Percentiles rank a stretch among this genome's conserved stretches.
These are phyloP conservation scores for Aspergillus olivimuriae DNA, from an alignment of 495 filamentous ascomycete species.

Conservation along the genomic window DNA sequence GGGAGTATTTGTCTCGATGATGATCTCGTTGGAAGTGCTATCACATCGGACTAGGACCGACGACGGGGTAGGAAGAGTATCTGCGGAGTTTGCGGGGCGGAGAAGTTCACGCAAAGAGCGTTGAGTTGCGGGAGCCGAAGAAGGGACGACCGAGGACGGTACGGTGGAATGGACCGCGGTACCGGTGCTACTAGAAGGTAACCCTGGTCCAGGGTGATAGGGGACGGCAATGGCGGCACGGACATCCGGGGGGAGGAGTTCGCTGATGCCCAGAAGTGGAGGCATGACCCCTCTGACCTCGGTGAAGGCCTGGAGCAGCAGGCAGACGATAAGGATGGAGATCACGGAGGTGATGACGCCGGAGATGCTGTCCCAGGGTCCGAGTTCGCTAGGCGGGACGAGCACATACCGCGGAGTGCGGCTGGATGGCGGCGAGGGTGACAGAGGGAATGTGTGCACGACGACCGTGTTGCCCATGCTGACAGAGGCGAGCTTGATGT, in stretches of 20 bases:
- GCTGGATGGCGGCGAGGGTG: constrained; percentile 42
- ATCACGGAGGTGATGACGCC: constrained; percentile 45
- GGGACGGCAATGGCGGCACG: constrained; percentile 19
- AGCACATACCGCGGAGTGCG: constrained; percentile 63
- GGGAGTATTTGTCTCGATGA: constrained; percentile 2
- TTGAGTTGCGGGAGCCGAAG: neutral
- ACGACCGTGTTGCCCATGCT: constrained; percentile 80
- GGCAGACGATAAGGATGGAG: constrained; percentile 47
- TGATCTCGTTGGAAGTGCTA: constrained; percentile 2
- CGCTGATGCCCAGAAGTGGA: constrained; percentile 49
- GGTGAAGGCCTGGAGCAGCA: constrained; percentile 59
- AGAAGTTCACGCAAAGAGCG: constrained; percentile 13
- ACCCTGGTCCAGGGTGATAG: constrained; percentile 3
- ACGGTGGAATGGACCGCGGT: neutral
- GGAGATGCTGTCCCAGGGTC: constrained; percentile 39
- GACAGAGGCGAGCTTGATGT: constrained; percentile 76
- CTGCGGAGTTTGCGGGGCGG: constrained; percentile 3
- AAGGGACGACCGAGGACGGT: neutral
- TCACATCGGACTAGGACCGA: constrained; percentile 1
- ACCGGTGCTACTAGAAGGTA: neutral
- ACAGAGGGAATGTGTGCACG: constrained; percentile 76
- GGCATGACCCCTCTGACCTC: constrained; percentile 58
- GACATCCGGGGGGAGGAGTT: constrained; percentile 35
- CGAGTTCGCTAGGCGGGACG: constrained; percentile 45
- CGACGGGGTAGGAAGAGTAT: constrained; percentile 1